Evolutionary conservation across 768 basidiomycete genomes (phyloP), one percentile per base, ranked within the genome.

Genomic region (Trametes cubensis): DNA sequence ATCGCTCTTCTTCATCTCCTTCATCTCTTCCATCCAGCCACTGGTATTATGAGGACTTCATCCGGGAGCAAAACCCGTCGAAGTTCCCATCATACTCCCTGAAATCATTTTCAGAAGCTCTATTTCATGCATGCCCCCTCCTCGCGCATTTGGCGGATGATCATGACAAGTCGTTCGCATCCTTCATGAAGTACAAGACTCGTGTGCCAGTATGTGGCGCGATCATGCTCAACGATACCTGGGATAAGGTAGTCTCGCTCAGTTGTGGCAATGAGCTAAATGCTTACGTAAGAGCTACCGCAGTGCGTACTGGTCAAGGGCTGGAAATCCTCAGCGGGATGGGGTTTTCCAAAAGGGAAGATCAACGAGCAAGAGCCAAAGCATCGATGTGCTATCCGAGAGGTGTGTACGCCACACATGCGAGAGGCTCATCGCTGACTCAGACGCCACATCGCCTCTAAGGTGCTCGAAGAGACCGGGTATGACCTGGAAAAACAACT

Each of bases 281-380:
- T 26, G 45, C 61, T 48, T 56, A 55, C 52, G 55, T 68, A 63
- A 59, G 44, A 34, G 21, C 39, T 58, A 51, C 53, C 55, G 21
- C 71, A 98, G 95, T 95, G 93, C 71, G 81, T 99, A n/a, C 83
- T 99, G 62, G 97, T 99, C 61, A 95, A 97, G 76, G 97, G 97
- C 7, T 98, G 94, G 94, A 98, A 97, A 75, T 86, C 93, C 39
- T 92, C 89, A 20, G 92, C 97, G 2, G 93, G 94, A 7, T 99
- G 97, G 97, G 90, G 94, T n/a, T 99, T 98, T 75, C 97, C 97
- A 7, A 92, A 96, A 73, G 97, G 97, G n/a, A 99, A 99, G 78
- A 98, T 98, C 74, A 99, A 99, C 69, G 89, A 95, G 73, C 85
- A 90, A 62, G 97, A 99, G 73, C 85, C 89, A 8, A 84, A 88